Conservation (phyloP, 2,329 filamentous ascomycete genomes). For the Sclerotinia spermophila region DNA sequence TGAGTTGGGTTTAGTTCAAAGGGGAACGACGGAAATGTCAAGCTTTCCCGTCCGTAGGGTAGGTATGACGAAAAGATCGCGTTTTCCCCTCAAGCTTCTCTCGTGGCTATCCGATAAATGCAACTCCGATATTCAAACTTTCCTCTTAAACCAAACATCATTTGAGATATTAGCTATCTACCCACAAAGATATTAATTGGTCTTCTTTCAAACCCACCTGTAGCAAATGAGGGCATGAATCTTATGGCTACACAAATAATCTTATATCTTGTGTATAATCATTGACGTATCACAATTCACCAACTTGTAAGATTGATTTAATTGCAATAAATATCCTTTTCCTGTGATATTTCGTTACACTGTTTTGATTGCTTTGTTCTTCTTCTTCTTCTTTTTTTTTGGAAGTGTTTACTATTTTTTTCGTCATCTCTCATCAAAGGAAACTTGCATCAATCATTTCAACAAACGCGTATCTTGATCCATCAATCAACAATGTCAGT, state of each 20-base stretch:
- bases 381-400: neutral
- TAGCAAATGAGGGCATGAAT: neutral
- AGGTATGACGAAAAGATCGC: slow-evolving; percentile 8
- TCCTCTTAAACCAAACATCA: neutral
- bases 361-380: slow-evolving; percentile 5
- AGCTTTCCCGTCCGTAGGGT: neutral
- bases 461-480: neutral
- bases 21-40: slow-evolving; percentile 10
- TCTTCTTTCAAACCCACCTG: neutral
- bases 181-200: neutral
- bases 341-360: slow-evolving; percentile 4
- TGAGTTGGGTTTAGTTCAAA: neutral
- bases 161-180: neutral
- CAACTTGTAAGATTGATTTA: neutral
- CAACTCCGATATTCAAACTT: neutral
- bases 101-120: slow-evolving; percentile 4
- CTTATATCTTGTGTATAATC: neutral
- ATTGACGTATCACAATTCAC: neutral
- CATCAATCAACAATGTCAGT: slow-evolving; percentile 5
- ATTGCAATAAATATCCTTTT: neutral
- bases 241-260: slow-evolving; percentile 6
- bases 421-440: slow-evolving; percentile 3
- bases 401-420: neutral
- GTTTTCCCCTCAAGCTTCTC: neutral
- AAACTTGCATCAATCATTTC: slow-evolving; percentile 6